Conservation (phyloP, 2,329 filamentous ascomycete genomes). For the Pleurostoma richardsiae region DNA sequence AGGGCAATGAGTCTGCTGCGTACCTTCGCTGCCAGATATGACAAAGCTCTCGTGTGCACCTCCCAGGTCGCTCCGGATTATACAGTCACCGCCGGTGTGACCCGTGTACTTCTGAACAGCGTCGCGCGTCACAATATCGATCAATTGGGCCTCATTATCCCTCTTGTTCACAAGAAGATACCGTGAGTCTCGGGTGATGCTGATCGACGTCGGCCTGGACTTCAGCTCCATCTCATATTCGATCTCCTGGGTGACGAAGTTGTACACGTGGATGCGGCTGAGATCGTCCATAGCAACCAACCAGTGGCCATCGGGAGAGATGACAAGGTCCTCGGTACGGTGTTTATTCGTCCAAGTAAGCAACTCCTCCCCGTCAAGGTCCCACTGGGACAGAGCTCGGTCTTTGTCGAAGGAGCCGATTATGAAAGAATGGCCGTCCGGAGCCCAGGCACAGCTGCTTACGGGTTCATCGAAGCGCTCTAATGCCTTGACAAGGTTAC, state of each 20-base stretch:
- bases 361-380: slow-evolving; percentile 54
- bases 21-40: slow-evolving; percentile 86
- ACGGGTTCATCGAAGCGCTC: slow-evolving; percentile 77
- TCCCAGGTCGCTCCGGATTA: slow-evolving; percentile 81
- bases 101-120: slow-evolving; percentile 72
- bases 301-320: slow-evolving; percentile 74
- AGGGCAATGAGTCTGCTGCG: slow-evolving; percentile 14
- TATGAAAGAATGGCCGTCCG: slow-evolving; percentile 72
- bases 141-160: slow-evolving; percentile 70
- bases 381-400: slow-evolving; percentile 67
- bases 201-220: slow-evolving; percentile 70
- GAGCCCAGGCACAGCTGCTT: slow-evolving; percentile 84
- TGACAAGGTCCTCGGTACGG: slow-evolving; percentile 78
- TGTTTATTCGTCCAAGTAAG: slow-evolving; percentile 66
- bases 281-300: slow-evolving; percentile 73
- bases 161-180: slow-evolving; percentile 78
- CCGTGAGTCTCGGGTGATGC: slow-evolving; percentile 74
- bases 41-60: slow-evolving; percentile 91
- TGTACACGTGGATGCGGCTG: slow-evolving; percentile 73
- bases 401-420: slow-evolving; percentile 69
- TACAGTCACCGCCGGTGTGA: slow-evolving; percentile 67
- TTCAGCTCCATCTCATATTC: slow-evolving; percentile 67
- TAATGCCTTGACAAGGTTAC: slow-evolving; percentile 57
- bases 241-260: slow-evolving; percentile 68
- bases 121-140: slow-evolving; percentile 70